A percentile compares a stretch with the other conserved stretches of the same genome.
phyloP scores from a whole-genome alignment of 2,329 filamentous ascomycete species.

The Hypoxylon sp. region DNA sequence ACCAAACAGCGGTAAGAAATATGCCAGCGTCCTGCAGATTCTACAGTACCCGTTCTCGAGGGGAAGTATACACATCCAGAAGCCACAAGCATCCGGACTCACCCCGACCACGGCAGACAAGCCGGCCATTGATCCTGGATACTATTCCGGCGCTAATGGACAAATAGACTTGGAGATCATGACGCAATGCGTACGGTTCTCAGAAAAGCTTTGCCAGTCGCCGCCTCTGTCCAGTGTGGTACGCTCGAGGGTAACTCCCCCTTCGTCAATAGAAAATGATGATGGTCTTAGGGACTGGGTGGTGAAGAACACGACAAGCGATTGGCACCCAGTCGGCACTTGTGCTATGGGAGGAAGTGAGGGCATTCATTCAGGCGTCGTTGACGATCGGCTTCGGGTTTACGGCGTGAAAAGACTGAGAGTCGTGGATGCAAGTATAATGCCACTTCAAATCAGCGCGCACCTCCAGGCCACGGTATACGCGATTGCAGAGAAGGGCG shows the following conservation, averaged over 20 bases:
- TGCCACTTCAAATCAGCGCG: constrained; percentile 41
- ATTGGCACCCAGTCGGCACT: constrained; percentile 58
- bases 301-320: constrained; percentile 51
- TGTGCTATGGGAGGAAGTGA: constrained; percentile 56
- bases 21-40: not conserved
- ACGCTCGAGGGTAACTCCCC: not conserved
- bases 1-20: not conserved
- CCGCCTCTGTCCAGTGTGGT: not conserved
- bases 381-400: constrained; percentile 39
- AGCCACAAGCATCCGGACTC: not conserved
- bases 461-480: constrained; percentile 45
- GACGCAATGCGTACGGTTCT: constrained; percentile 56
- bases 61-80: constrained; percentile 8
- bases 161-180: constrained; percentile 59
- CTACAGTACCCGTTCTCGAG: constrained; percentile 12
- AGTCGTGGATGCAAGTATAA: constrained; percentile 43
- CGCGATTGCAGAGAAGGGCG: constrained; percentile 42
- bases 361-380: constrained; percentile 47
- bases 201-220: constrained; percentile 35
- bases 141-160: constrained; percentile 56
- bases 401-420: constrained; percentile 42
- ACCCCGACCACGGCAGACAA: constrained; percentile 43
- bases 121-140: constrained; percentile 58
- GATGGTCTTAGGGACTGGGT: constrained; percentile 54
- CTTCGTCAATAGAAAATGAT: constrained; percentile 25